These are phyloP conservation scores for Tulasnella sp. DNA, from an alignment of 768 basidiomycete genomes.

Conservation along the genomic window DNA sequence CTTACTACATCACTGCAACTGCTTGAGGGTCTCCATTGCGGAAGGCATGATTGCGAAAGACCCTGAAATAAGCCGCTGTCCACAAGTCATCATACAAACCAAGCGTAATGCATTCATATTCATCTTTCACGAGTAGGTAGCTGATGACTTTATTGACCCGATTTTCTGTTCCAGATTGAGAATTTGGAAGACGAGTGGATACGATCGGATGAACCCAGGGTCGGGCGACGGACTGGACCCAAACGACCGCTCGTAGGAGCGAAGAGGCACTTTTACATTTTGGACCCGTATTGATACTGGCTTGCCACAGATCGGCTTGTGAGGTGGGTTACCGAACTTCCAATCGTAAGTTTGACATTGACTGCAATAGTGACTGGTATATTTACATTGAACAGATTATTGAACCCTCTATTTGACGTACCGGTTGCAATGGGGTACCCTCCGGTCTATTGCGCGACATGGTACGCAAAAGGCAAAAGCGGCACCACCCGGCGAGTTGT, in stretches of 20 bases:
- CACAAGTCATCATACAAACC: neutral
- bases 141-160: neutral
- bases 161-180: neutral
- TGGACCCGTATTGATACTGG: neutral
- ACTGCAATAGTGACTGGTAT: neutral
- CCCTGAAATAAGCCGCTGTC: neutral
- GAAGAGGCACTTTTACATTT: neutral
- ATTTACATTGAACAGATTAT: too few relatives aligned
- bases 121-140: neutral
- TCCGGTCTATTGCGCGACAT: neutral
- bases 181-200: neutral
- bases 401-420: too few relatives aligned
- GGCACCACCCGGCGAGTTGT: neutral
- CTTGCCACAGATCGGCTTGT: neutral
- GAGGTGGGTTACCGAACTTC: neutral
- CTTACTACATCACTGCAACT: neutral
- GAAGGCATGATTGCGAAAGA: neutral
- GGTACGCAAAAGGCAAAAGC: neutral
- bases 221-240: neutral
- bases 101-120: neutral
- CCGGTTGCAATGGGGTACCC: neutral
- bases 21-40: neutral
- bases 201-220: neutral
- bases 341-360: neutral
- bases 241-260: neutral